Evolutionary conservation across 257 asterid genomes (phyloP), one percentile per base, ranked within the genome.

Genomic region (Salvia splendens): DNA sequence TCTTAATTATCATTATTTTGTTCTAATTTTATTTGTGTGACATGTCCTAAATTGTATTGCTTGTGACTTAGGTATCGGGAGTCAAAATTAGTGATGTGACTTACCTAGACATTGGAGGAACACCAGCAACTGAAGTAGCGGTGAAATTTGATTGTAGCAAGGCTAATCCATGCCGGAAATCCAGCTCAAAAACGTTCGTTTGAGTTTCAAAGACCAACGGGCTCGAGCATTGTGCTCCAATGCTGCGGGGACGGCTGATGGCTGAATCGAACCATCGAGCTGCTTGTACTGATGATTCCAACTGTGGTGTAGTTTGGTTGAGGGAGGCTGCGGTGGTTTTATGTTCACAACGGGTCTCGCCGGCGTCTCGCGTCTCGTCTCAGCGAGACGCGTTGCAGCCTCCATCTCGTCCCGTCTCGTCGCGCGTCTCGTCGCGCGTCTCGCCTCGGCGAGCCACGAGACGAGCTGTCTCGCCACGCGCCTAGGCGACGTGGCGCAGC

Each of bases 141-240:
- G 86, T 85, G 61, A 88, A 68, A 42, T 82, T 88, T 11, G 87
- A 81, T 12, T 88, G 96, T 33, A 88, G 96, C 75, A 74, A 78
- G 71, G 67, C 40, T 6, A 67, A 71, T 3, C 89, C 93, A 0
- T 88, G 95, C 75, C 59, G 61, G 24, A 73, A 56, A 85, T 85
- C 61, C 78, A 11, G 61, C 57, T 87, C 54, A 38, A 77, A 38
- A 74, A 83, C 5, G 87, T 87, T 12, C 49, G 42, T 3, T 72
- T 87, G 1, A 76, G 61, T 7, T 85, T 64, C 63, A 28, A 38
- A 61, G 49, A 78, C 51, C 24, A 41, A 46, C 64, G 51, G 1
- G 74, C 79, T 20, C 68, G 43, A 10, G 72, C 77, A 1, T 70
- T 60, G 28, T 78, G 82, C 50, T 43, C 52, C 2, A 73, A 73